Conservation (phyloP, 2,329 filamentous ascomycete genomes). For the Phyllosticta citribraziliensis region DNA sequence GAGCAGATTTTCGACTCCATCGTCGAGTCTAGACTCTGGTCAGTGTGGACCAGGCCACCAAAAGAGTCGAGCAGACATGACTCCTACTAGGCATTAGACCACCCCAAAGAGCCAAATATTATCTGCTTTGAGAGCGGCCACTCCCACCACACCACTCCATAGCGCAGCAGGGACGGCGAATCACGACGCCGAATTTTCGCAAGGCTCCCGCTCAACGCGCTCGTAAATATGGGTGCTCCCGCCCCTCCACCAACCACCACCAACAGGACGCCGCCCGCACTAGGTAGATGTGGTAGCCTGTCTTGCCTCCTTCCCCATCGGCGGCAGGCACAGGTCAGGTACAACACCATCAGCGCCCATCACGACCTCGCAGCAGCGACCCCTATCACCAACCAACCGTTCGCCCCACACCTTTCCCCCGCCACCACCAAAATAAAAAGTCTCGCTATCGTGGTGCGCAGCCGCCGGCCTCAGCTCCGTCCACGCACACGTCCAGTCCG, state of each 20-base stretch:
- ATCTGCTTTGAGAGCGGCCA: neutral
- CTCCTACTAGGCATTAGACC: neutral
- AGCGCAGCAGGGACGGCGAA: neutral
- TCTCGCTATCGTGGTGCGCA: neutral
- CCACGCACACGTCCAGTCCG: neutral
- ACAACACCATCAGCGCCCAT: neutral
- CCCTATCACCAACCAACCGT: too few relatives aligned
- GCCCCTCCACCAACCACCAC: too few relatives aligned
- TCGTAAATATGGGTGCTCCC: neutral
- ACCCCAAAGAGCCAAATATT: neutral
- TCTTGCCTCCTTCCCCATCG: too few relatives aligned
- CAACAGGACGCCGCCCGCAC: too few relatives aligned
- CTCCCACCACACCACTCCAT: neutral
- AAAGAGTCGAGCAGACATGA: neutral
- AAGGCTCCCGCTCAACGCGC: neutral
- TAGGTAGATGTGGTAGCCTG: too few relatives aligned
- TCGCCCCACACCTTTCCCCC: too few relatives aligned
- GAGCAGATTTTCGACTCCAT: neutral
- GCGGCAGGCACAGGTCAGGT: too few relatives aligned
- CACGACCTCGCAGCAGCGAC: neutral
- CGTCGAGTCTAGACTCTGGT: neutral
- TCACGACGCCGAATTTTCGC: neutral
- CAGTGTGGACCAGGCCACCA: neutral
- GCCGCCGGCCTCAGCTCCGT: neutral
- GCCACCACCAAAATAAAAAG: neutral